Conservation (phyloP, 441 rosid species). For the Erodium trifolium region DNA sequence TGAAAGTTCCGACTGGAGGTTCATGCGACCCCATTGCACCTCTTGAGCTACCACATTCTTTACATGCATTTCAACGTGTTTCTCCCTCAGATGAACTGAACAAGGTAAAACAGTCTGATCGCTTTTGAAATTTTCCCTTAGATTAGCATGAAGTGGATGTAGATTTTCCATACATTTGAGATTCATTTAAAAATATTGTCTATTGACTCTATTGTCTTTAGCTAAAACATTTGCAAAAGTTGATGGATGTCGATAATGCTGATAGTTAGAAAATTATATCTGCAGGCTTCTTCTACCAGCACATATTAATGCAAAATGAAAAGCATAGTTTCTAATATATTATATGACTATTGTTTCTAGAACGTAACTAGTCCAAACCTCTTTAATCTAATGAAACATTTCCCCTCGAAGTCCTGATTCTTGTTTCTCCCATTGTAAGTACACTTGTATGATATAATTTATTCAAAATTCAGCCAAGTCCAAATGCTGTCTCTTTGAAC, state of each 20-base stretch:
- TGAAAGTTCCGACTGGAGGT: conserved; percentile 57
- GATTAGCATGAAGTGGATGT: background rate
- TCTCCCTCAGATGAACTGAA: conserved; percentile 34
- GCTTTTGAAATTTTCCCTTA: background rate
- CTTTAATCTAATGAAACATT: background rate
- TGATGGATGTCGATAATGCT: background rate
- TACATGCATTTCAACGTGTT: conserved; percentile 72
- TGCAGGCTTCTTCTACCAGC: background rate
- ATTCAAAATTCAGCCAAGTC: background rate
- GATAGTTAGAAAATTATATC: too few relatives aligned
- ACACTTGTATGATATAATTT: too few relatives aligned
- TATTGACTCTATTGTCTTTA: background rate
- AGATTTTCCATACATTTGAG: background rate
- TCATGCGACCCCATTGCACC: conserved; percentile 86
- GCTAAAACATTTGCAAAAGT: background rate
- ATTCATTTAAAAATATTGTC: background rate
- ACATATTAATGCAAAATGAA: background rate
- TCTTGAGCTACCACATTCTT: conserved; percentile 84
- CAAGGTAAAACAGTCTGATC: background rate
- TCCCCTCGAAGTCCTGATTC: background rate
- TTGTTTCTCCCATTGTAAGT: background rate
- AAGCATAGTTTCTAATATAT: background rate
- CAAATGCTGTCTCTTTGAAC: background rate
- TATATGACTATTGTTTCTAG: background rate
- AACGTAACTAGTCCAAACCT: background rate